Evolutionary conservation across 2,329 filamentous ascomycete genomes (phyloP).

Genomic region (Biscogniauxia marginata): DNA sequence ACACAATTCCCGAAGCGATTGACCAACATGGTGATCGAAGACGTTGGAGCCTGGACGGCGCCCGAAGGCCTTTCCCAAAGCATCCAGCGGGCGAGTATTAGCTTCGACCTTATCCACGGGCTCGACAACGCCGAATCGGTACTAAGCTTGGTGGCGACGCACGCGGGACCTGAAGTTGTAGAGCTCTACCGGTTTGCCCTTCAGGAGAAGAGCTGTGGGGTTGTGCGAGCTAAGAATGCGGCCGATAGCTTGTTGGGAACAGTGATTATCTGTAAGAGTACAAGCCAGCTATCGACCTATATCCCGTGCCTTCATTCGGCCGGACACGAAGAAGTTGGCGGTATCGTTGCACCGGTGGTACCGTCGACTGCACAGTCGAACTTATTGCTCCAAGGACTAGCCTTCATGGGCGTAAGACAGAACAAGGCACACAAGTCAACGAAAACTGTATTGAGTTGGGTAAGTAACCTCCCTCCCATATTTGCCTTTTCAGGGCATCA

Average conservation of each 20-base stretch:
- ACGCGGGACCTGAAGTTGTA: slow-evolving; percentile 72
- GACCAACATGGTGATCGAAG: slow-evolving; percentile 69
- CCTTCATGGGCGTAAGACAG: slow-evolving; percentile 77
- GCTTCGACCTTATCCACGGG: slow-evolving; percentile 82
- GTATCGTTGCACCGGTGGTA: slow-evolving; percentile 78
- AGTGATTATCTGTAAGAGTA: slow-evolving; percentile 73
- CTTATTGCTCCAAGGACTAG: slow-evolving; percentile 71
- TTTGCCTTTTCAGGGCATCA: slow-evolving; percentile 17
- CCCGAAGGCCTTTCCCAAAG: slow-evolving; percentile 75
- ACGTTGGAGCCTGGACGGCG: slow-evolving; percentile 70
- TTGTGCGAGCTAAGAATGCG: slow-evolving; percentile 76
- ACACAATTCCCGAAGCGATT: slow-evolving; percentile 56
- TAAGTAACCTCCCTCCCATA: slow-evolving; percentile 44
- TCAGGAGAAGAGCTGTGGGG: slow-evolving; percentile 70
- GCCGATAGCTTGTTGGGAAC: slow-evolving; percentile 72
- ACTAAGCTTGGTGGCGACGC: slow-evolving; percentile 70
- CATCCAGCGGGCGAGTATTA: slow-evolving; percentile 69
- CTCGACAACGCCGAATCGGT: slow-evolving; percentile 73
- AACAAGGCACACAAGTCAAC: slow-evolving; percentile 75
- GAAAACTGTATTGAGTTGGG: slow-evolving; percentile 76
- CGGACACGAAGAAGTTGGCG: slow-evolving; percentile 60
- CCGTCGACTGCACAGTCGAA: slow-evolving; percentile 66
- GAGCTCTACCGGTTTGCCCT: slow-evolving; percentile 79
- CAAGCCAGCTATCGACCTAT: slow-evolving; percentile 65
- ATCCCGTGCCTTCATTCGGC: slow-evolving; percentile 66